These are phyloP conservation scores for Serendipita sp. DNA, from an alignment of 768 basidiomycete genomes.

Conservation along the genomic window DNA sequence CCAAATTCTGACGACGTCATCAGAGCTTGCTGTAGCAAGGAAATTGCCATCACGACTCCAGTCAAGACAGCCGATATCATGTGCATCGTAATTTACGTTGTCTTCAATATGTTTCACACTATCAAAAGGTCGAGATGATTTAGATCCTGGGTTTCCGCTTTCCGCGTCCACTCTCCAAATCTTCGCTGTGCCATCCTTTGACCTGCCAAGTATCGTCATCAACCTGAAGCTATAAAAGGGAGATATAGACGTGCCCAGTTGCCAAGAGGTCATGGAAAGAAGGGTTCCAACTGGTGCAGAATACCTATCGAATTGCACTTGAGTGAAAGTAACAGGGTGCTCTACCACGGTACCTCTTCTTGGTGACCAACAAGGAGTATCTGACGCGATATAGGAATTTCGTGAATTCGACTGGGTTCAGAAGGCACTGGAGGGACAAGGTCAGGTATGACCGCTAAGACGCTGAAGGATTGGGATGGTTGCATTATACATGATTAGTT, in stretches of 20 bases:
- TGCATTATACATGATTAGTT: not conserved
- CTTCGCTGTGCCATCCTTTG: slow-evolving; percentile 59
- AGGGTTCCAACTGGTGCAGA: not conserved
- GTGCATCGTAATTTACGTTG: slow-evolving; percentile 21
- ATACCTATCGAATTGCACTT: not conserved
- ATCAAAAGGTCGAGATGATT: slow-evolving; percentile 17
- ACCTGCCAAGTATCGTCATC: slow-evolving; percentile 24
- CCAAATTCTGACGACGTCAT: slow-evolving; percentile 51
- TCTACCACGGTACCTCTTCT: not conserved
- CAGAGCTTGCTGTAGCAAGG: slow-evolving; percentile 64
- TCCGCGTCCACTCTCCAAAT: slow-evolving; percentile 39
- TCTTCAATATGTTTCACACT: slow-evolving; percentile 33
- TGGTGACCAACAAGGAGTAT: not conserved
- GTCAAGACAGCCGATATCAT: slow-evolving; percentile 56
- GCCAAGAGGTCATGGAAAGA: not conserved
- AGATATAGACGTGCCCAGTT: not conserved
- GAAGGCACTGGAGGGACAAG: not conserved
- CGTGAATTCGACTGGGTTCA: not conserved
- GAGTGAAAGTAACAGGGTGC: too few relatives aligned
- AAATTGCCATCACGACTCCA: slow-evolving; percentile 63
- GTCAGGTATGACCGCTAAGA: not conserved
- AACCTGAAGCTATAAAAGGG: not conserved
- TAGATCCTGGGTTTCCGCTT: slow-evolving; percentile 10
- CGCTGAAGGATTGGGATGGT: not conserved
- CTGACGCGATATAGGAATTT: not conserved